A percentile compares a stretch with the other conserved stretches of the same genome.
phyloP scores from a whole-genome alignment of 140 eudicot species.

The Anethum foeniculum region DNA sequence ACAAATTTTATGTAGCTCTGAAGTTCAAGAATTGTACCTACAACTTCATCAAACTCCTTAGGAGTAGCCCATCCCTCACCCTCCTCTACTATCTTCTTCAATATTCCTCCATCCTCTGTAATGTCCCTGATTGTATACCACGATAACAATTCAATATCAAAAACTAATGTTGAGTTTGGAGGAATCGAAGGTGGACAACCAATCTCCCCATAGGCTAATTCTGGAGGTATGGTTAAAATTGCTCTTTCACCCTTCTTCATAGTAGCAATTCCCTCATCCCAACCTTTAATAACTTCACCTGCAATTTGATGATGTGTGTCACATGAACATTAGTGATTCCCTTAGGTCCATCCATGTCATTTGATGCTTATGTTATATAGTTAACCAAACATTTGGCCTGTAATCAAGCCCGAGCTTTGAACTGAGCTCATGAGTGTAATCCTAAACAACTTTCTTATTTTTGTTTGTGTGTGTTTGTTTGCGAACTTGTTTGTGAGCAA shows the following conservation, averaged over 20 bases:
- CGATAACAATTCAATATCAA: conserved; percentile 29
- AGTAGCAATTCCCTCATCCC: conserved; percentile 40
- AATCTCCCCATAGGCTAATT: conserved; percentile 33
- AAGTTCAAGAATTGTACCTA: conserved; percentile 23
- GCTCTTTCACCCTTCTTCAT: conserved; percentile 50
- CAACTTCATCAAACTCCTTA: conserved; percentile 51
- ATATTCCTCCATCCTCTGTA: conserved; percentile 35
- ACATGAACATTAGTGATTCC: not conserved
- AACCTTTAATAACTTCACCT: conserved; percentile 47
- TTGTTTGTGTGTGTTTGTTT: too few species aligned
- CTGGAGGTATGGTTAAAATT: conserved; percentile 35
- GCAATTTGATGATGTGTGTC: not conserved
- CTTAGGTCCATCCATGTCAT: not conserved
- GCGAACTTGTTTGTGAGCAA: not conserved
- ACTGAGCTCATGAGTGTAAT: not conserved
- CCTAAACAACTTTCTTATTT: not conserved
- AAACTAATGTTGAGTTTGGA: conserved; percentile 36
- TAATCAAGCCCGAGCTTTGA: not conserved
- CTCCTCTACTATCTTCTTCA: conserved; percentile 49
- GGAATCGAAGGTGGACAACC: conserved; percentile 40
- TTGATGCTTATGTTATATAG: not conserved
- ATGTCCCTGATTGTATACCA: conserved; percentile 38
- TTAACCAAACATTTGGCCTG: not conserved
- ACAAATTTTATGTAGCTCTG: not conserved
- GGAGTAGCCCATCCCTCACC: conserved; percentile 74